phyloP scores from a whole-genome alignment of 2,329 filamentous ascomycete species.

The Hortaea werneckii region DNA sequence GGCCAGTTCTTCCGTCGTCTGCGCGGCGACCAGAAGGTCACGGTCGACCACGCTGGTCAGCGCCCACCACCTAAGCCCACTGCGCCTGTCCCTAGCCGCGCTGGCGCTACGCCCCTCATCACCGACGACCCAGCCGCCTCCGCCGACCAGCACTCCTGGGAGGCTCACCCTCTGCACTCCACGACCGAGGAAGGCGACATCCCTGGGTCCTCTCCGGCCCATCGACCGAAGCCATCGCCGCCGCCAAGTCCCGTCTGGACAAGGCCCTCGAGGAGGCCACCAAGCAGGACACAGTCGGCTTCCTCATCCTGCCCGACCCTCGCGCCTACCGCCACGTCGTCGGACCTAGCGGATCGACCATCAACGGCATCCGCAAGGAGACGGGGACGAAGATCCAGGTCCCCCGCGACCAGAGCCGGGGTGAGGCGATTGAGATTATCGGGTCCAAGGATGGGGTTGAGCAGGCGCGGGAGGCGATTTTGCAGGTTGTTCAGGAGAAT shows the following conservation, averaged over 20 bases:
- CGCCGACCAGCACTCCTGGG: constrained; percentile 70
- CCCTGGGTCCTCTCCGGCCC: constrained; percentile 83
- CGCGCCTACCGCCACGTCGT: constrained; percentile 84
- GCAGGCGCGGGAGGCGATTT: constrained; percentile 76
- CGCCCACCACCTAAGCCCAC: constrained; percentile 60
- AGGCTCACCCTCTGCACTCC: constrained; percentile 61
- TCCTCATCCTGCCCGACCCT: constrained; percentile 81
- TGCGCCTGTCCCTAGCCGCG: constrained; percentile 34
- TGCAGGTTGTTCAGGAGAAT: constrained; percentile 58
- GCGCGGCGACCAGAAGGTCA: constrained; percentile 75
- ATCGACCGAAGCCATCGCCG: constrained; percentile 61
- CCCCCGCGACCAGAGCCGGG: constrained; percentile 62
- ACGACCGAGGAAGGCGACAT: constrained; percentile 47
- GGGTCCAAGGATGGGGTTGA: constrained; percentile 73
- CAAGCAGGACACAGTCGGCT: constrained; percentile 66
- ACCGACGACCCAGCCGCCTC: constrained; percentile 60
- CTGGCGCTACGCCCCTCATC: constrained; percentile 70
- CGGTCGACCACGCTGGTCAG: constrained; percentile 81
- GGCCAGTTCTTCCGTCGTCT: constrained; percentile 90
- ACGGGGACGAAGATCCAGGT: constrained; percentile 92
- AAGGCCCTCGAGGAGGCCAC: constrained; percentile 62
- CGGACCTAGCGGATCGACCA: constrained; percentile 77
- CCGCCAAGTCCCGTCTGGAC: constrained; percentile 66
- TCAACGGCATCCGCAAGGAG: constrained; percentile 85
- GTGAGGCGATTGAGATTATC: constrained; percentile 82